phyloP scores from a whole-genome alignment of 2,329 filamentous ascomycete species.

The Fusarium fracticaudum region DNA sequence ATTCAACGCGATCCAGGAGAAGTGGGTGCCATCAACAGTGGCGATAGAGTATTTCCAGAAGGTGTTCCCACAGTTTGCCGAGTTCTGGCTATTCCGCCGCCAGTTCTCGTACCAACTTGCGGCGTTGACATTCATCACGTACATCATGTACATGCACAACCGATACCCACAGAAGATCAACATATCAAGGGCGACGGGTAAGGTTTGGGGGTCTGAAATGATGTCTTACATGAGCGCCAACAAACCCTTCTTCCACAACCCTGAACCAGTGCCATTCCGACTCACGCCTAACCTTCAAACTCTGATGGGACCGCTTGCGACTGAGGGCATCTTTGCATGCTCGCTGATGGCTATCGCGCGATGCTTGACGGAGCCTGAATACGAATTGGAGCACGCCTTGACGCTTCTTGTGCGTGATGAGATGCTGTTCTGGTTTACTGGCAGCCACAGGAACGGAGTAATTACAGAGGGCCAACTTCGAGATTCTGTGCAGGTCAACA shows the following conservation, averaged over 20 bases:
- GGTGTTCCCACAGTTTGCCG: constrained; percentile 86
- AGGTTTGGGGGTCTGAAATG: constrained; percentile 95
- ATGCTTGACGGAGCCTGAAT: constrained; percentile 87
- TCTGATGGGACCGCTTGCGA: constrained; percentile 93
- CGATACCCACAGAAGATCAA: constrained; percentile 96
- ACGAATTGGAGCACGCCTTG: constrained; percentile 93
- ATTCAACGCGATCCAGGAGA: constrained; percentile 93
- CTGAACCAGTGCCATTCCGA: constrained; percentile 95
- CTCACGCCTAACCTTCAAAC: constrained; percentile 96
- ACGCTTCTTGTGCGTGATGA: constrained; percentile 96
- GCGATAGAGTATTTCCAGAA: constrained; percentile 89
- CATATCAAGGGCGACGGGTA: constrained; percentile 86
- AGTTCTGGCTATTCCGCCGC: constrained; percentile 98
- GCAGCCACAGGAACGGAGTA: constrained; percentile 67
- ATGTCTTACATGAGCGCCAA: constrained; percentile 87
- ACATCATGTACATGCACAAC: constrained; percentile 96
- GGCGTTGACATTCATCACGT: constrained; percentile 97
- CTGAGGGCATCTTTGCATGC: constrained; percentile 95
- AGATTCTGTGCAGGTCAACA: constrained; percentile 85
- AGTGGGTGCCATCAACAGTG: constrained; percentile 86
- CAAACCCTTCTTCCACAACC: constrained; percentile 93
- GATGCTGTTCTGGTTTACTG: constrained; percentile 96
- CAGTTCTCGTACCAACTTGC: constrained; percentile 97
- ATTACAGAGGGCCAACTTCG: constrained; percentile 73
- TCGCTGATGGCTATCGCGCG: constrained; percentile 96